Percentiles rank a stretch among this genome's conserved stretches.
Conservation (phyloP, 768 basidiomycete genomes). For the Glaciozyma martinii region DNA sequence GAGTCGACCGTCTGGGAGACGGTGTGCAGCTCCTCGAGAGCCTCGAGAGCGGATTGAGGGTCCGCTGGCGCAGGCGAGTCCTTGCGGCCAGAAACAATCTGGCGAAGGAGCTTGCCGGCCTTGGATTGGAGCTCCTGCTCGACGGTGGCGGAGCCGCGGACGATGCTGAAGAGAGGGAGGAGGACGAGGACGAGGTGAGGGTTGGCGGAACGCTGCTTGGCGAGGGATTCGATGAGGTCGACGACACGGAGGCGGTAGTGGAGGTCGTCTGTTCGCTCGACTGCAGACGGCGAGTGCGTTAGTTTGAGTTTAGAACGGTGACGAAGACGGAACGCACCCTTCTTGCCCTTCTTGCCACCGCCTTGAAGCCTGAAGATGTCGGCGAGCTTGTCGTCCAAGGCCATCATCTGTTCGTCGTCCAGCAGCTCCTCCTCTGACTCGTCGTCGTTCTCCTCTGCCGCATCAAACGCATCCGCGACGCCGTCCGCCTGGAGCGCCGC, state of each 20-base stretch:
- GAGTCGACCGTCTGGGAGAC: constrained; percentile 17
- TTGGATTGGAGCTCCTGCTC: constrained; percentile 86
- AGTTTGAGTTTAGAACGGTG: constrained; percentile 40
- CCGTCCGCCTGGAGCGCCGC: constrained; percentile 44
- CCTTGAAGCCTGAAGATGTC: constrained; percentile 67
- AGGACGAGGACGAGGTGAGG: constrained; percentile 59
- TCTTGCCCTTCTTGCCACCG: constrained; percentile 54
- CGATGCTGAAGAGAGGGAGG: constrained; percentile 66
- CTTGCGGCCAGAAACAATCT: constrained; percentile 25
- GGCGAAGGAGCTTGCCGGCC: constrained; percentile 60
- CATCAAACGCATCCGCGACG: constrained; percentile 46
- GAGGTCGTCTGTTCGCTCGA: constrained; percentile 75
- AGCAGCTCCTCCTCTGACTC: constrained; percentile 46
- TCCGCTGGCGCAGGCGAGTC: background rate
- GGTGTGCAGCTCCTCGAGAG: constrained; percentile 25
- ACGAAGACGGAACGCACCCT: constrained; percentile 47
- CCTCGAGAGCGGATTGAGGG: constrained; percentile 20
- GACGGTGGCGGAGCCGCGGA: constrained; percentile 57
- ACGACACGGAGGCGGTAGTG: constrained; percentile 95
- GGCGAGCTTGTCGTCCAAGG: constrained; percentile 83
- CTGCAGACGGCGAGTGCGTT: constrained; percentile 36
- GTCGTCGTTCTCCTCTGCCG: constrained; percentile 46
- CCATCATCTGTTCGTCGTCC: constrained; percentile 98
- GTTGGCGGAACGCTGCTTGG: constrained; percentile 68
- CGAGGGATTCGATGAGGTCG: constrained; percentile 80